Conservation (phyloP, 2,329 filamentous ascomycete species). For the Albophoma yamanashiensis region DNA sequence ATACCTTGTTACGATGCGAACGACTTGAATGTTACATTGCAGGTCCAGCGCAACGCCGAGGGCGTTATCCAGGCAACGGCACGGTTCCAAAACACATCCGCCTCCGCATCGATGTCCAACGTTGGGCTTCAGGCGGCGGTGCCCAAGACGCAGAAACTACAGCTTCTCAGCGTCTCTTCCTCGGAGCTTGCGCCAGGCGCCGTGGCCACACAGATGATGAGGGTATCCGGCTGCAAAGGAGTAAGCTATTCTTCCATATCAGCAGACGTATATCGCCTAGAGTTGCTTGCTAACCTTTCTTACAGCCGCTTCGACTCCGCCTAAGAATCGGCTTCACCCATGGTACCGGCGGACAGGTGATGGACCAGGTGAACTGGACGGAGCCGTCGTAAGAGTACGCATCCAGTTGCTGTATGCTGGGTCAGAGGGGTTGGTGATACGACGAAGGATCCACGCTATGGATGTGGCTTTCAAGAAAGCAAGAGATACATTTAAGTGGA, state of each 20-base stretch:
- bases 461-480: neutral
- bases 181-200: slow-evolving; percentile 64
- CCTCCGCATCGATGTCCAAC: slow-evolving; percentile 53
- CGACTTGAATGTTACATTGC: slow-evolving; percentile 68
- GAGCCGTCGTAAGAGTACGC: slow-evolving; percentile 48
- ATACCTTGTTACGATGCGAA: slow-evolving; percentile 80
- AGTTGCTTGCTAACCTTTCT: slow-evolving; percentile 6
- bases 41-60: slow-evolving; percentile 73
- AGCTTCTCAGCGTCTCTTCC: slow-evolving; percentile 81
- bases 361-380: slow-evolving; percentile 95
- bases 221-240: slow-evolving; percentile 72
- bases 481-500: neutral
- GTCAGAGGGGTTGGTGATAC: no score
- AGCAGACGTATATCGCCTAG: neutral
- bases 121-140: slow-evolving; percentile 90
- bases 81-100: slow-evolving; percentile 69
- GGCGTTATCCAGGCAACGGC: slow-evolving; percentile 72
- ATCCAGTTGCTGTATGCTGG: neutral
- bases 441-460: neutral
- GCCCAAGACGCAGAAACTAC: slow-evolving; percentile 90
- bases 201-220: slow-evolving; percentile 86
- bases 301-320: slow-evolving; percentile 71
- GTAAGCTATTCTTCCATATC: slow-evolving; percentile 48
- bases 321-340: slow-evolving; percentile 75
- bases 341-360: slow-evolving; percentile 57